Base-by-base conservation (phyloP, 176 grass and related monocot species). In the Zizania latifolia region DNA sequence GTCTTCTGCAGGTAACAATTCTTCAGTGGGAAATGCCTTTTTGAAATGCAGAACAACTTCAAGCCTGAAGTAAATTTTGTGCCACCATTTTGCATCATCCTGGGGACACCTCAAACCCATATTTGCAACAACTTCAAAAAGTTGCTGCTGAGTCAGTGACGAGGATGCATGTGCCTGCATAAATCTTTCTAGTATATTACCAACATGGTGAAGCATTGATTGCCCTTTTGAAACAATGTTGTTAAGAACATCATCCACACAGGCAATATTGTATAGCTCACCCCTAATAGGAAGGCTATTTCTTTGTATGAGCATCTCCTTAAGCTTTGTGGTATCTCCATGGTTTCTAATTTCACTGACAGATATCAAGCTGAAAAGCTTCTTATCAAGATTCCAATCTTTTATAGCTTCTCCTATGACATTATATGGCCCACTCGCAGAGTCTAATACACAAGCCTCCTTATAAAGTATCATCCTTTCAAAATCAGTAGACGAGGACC, bases 311-410 rank as follows among this genome's bases (percentile, higher is more conserved):
- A 86, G 72, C 43, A 58, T 46, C 33, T 82, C 78, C 72, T 82
- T 82, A 37, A 86, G 72, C 58, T 82, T 82, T 36, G 57, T 30
- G 28, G 31, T 71, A 24, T 46, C 64, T 27, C 45, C 78, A 11
- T 48, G 26, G 13, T 38, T 72, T 76, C 72, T 82, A 71, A 87
- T 58, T 65, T 77, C 65, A 17, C 78, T 39, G 17, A 57, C 72
- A 58, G 72, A 87, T 48, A 73, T 82, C 46, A 87, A 72, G 65
- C 78, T 77, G 12, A 87, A 65, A 77, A 77, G 78, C 48, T 87
- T 87, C 22, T 43, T 13, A 57, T 87, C 85, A 87, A 87, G 78
- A 82, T 87, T 87, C 85, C 84, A 86, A 30, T 86, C 84, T 57
- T 72, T 82, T 82, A 86, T 77, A 77, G 84, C 84, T 46, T 82